These are phyloP conservation scores for Gastrolobium villosum DNA, from an alignment of 306 rosid genomes.

Conservation along the genomic window DNA sequence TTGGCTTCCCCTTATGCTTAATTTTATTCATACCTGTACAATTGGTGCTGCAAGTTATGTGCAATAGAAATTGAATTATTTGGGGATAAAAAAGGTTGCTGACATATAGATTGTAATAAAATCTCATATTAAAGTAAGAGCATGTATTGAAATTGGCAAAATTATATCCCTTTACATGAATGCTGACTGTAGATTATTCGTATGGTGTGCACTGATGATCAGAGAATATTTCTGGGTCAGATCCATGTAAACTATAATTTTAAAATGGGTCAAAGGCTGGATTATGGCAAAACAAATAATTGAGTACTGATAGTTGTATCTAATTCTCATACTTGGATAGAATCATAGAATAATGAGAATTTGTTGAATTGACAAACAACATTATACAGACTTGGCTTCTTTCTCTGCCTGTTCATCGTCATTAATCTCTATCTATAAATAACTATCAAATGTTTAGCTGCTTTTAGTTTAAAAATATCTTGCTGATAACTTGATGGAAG, in stretches of 20 bases:
- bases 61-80: not conserved
- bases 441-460: slow-evolving; percentile 31
- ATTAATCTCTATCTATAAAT: slow-evolving; percentile 7
- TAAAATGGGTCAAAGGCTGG: slow-evolving; percentile 33
- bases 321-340: slow-evolving; percentile 26
- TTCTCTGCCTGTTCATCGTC: not conserved
- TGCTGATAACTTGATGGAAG: slow-evolving; percentile 43
- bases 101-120: slow-evolving; percentile 17
- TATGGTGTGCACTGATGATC: slow-evolving; percentile 47
- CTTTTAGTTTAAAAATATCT: slow-evolving; percentile 6
- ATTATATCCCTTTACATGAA: slow-evolving; percentile 40
- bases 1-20: slow-evolving; percentile 14
- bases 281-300: slow-evolving; percentile 25
- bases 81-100: not conserved
- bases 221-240: slow-evolving; percentile 19
- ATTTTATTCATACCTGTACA: slow-evolving; percentile 30
- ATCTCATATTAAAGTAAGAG: slow-evolving; percentile 15
- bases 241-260: slow-evolving; percentile 33
- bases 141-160: slow-evolving; percentile 17
- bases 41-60: slow-evolving; percentile 20
- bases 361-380: slow-evolving; percentile 28
- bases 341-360: slow-evolving; percentile 18
- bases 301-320: slow-evolving; percentile 10
- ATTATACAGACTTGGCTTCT: not conserved
- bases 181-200: slow-evolving; percentile 67